phyloP scores from a whole-genome alignment of 2,329 filamentous ascomycete genomes.

The Hypomyces rosellus region DNA sequence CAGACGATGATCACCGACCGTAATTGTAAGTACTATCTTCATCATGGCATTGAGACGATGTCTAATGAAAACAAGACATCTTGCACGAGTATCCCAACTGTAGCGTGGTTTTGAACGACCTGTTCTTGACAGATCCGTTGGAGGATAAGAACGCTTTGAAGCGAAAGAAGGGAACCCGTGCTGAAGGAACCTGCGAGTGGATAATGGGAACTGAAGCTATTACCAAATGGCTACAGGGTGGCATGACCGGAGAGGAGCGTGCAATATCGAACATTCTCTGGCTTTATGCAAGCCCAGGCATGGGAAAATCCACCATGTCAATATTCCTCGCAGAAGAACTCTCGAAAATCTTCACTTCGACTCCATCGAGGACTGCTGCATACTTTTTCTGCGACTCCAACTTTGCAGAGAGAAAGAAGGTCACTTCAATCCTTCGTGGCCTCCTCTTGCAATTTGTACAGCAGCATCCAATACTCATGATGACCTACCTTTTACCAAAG shows the following conservation, averaged over 20 bases:
- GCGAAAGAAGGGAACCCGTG: conserved; percentile 18
- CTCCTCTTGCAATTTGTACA: conserved; percentile 17
- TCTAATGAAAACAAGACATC: too few relatives aligned
- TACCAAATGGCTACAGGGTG: conserved; percentile 13
- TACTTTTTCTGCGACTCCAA: conserved; percentile 21
- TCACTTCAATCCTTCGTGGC: conserved; percentile 16
- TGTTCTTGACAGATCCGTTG: conserved; percentile 16
- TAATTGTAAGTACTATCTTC: neutral
- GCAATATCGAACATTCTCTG: conserved; percentile 12
- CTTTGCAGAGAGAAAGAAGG: conserved; percentile 16
- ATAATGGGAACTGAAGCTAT: conserved; percentile 15
- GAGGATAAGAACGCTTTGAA: conserved; percentile 16
- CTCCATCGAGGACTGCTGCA: conserved; percentile 11
- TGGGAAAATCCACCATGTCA: conserved; percentile 19
- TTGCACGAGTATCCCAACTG: too few relatives aligned
- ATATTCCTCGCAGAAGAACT: conserved; percentile 18
- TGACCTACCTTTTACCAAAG: conserved; percentile 15
- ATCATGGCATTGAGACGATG: too few relatives aligned
- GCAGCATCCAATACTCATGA: conserved; percentile 14
- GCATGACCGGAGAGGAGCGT: neutral
- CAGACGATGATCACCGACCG: neutral
- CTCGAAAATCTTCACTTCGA: conserved; percentile 7
- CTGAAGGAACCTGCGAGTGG: conserved; percentile 16
- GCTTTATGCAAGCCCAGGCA: conserved; percentile 17
- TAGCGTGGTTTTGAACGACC: too few relatives aligned